Percentiles rank a stretch among this genome's conserved stretches.
Evolutionary conservation across 1,139 yeast genomes (phyloP).

Genomic region (Spathaspora sp.): DNA sequence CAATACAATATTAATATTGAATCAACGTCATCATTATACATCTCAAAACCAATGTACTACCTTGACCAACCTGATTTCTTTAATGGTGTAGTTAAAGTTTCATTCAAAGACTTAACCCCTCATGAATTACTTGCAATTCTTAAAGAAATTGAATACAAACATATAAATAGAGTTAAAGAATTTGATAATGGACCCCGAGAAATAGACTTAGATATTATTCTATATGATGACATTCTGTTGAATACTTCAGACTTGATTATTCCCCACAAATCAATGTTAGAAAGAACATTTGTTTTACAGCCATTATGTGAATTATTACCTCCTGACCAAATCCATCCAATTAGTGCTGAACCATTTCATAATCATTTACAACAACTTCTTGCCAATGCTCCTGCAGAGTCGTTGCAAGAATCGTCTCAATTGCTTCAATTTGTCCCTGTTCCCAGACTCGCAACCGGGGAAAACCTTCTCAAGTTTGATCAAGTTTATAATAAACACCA

Average conservation of each 20-base stretch:
- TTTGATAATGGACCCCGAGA: constrained; percentile 90
- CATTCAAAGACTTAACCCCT: constrained; percentile 55
- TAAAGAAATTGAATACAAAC: constrained; percentile 75
- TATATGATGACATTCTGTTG: constrained; percentile 60
- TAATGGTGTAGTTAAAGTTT: constrained; percentile 77
- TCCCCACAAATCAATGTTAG: constrained; percentile 88
- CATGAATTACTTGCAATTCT: constrained; percentile 56
- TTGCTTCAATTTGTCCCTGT: constrained; percentile 49
- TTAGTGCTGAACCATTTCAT: constrained; percentile 77
- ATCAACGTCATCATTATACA: constrained; percentile 74
- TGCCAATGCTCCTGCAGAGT: constrained; percentile 28
- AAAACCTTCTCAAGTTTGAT: constrained; percentile 40
- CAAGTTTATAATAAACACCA: constrained; percentile 29
- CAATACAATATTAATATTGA: constrained; percentile 45
- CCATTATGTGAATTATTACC: constrained; percentile 82
- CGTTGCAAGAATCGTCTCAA: constrained; percentile 47
- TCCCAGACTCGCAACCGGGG: constrained; percentile 20
- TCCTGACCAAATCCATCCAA: constrained; percentile 69
- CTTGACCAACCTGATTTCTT: constrained; percentile 77
- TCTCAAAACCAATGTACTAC: constrained; percentile 91
- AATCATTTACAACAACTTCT: constrained; percentile 64
- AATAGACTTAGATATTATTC: constrained; percentile 82
- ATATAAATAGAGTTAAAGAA: constrained; percentile 68
- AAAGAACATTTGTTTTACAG: constrained; percentile 83
- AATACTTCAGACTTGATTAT: constrained; percentile 62